Conservation (phyloP, 176 grass and related monocot genomes). For the Miscanthus lutarioriparius region DNA sequence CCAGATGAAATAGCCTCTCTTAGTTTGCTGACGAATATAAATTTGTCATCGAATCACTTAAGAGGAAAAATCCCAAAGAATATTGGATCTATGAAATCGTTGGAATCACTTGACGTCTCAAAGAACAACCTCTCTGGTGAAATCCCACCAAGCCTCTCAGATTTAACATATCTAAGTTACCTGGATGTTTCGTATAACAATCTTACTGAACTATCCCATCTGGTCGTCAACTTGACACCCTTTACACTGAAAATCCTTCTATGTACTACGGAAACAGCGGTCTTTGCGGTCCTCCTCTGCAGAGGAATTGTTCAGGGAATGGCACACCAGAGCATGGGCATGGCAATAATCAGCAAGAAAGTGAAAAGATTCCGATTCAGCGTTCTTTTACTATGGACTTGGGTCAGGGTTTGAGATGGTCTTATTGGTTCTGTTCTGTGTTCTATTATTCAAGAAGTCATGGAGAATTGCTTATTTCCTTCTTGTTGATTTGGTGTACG, state of each 20-base stretch:
- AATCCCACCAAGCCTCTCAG: slow-evolving; percentile 8
- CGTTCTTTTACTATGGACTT: neutral
- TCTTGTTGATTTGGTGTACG: neutral
- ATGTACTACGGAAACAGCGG: slow-evolving; percentile 31
- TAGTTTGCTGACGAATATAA: neutral
- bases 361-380: neutral
- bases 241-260: neutral
- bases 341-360: no score
- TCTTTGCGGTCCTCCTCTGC: slow-evolving; percentile 31
- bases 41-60: slow-evolving; percentile 29
- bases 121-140: neutral
- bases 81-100: slow-evolving; percentile 16
- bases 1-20: neutral
- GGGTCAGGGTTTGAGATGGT: slow-evolving; percentile 29
- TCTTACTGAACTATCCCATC: slow-evolving; percentile 25
- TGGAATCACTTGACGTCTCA: slow-evolving; percentile 46
- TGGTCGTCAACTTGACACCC: slow-evolving; percentile 39
- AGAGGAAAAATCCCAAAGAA: neutral
- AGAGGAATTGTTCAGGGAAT: neutral
- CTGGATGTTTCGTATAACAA: slow-evolving; percentile 44
- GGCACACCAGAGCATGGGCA: neutral
- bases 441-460: slow-evolving; percentile 19
- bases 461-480: slow-evolving; percentile 24
- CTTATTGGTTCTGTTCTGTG: slow-evolving; percentile 28
- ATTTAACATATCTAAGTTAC: slow-evolving; percentile 10